These are phyloP conservation scores for Holtermannia corniformis DNA, from an alignment of 768 basidiomycete species.

Conservation along the genomic window DNA sequence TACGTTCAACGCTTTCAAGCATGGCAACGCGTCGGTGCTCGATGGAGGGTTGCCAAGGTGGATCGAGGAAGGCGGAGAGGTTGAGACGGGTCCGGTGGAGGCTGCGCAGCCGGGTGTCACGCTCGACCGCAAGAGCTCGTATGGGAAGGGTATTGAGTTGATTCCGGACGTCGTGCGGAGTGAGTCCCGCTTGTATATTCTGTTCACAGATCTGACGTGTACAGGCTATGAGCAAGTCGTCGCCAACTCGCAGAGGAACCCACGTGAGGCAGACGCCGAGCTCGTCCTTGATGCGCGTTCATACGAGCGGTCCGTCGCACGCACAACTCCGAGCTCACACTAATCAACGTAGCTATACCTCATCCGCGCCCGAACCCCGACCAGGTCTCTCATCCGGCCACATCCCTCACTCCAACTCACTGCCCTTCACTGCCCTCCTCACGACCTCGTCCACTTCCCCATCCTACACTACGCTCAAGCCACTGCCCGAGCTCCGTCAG, in stretches of 20 bases:
- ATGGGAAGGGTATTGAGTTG: not conserved
- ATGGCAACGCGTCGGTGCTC: slow-evolving; percentile 71
- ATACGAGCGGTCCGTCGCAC: slow-evolving; percentile 55
- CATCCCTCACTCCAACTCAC: slow-evolving; percentile 73
- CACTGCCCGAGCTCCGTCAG: slow-evolving; percentile 52
- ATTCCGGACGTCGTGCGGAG: not conserved
- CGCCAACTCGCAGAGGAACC: slow-evolving; percentile 53
- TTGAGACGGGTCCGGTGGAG: slow-evolving; percentile 20
- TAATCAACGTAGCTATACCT: slow-evolving; percentile 54
- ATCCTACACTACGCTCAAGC: slow-evolving; percentile 51
- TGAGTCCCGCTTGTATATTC: not conserved
- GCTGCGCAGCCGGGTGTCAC: not conserved
- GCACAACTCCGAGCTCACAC: not conserved
- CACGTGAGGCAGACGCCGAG: slow-evolving; percentile 46
- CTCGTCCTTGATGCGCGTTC: slow-evolving; percentile 83
- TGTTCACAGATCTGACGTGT: slow-evolving; percentile 2
- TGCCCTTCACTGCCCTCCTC: slow-evolving; percentile 74
- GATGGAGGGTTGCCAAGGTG: slow-evolving; percentile 87
- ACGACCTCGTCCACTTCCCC: slow-evolving; percentile 44
- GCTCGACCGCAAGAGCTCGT: not conserved
- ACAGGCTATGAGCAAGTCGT: slow-evolving; percentile 75
- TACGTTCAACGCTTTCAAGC: slow-evolving; percentile 88
- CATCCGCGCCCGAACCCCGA: slow-evolving; percentile 78
- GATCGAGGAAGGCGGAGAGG: slow-evolving; percentile 52
- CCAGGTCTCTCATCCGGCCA: slow-evolving; percentile 81